Evolutionary conservation across 2,329 filamentous ascomycete genomes (phyloP).

Genomic region (Cercospora sp.): DNA sequence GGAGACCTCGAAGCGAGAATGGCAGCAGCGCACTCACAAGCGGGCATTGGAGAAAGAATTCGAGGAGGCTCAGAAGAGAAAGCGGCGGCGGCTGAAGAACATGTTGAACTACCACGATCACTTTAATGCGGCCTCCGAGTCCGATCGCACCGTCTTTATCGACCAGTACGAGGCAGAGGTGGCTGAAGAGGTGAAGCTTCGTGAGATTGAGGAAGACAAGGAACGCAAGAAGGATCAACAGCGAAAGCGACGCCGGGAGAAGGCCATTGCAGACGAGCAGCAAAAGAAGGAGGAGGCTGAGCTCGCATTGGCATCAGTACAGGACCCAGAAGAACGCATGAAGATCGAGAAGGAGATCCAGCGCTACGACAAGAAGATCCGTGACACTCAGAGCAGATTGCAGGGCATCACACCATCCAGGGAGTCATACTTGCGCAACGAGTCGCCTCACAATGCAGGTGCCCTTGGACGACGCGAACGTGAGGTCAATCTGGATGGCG

Average conservation of each 20-base stretch:
- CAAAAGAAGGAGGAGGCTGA: slow-evolving; percentile 81
- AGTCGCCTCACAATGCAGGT: slow-evolving; percentile 54
- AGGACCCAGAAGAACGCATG: slow-evolving; percentile 78
- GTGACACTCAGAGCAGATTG: slow-evolving; percentile 82
- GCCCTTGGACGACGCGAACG: slow-evolving; percentile 34
- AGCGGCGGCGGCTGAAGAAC: slow-evolving; percentile 62
- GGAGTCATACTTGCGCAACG: slow-evolving; percentile 63
- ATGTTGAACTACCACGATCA: slow-evolving; percentile 58
- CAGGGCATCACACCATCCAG: slow-evolving; percentile 75
- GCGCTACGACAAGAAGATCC: slow-evolving; percentile 87
- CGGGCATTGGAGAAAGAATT: slow-evolving; percentile 66
- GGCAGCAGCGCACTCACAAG: slow-evolving; percentile 59
- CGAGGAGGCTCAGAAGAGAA: slow-evolving; percentile 63
- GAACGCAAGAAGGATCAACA: slow-evolving; percentile 99
- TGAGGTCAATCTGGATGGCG: slow-evolving; percentile 78
- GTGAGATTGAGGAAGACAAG: slow-evolving; percentile 90
- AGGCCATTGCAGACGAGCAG: slow-evolving; percentile 84
- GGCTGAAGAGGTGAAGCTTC: slow-evolving; percentile 80
- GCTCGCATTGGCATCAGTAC: slow-evolving; percentile 71
- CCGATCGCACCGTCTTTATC: slow-evolving; percentile 74
- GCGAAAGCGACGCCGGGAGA: slow-evolving; percentile 90
- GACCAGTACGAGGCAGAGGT: slow-evolving; percentile 77
- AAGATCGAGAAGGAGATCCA: slow-evolving; percentile 83
- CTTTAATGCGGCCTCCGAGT: slow-evolving; percentile 66
- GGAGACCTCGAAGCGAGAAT: slow-evolving; percentile 55